Conservation (phyloP, 768 basidiomycete species). For the Tulasnella sp. region DNA sequence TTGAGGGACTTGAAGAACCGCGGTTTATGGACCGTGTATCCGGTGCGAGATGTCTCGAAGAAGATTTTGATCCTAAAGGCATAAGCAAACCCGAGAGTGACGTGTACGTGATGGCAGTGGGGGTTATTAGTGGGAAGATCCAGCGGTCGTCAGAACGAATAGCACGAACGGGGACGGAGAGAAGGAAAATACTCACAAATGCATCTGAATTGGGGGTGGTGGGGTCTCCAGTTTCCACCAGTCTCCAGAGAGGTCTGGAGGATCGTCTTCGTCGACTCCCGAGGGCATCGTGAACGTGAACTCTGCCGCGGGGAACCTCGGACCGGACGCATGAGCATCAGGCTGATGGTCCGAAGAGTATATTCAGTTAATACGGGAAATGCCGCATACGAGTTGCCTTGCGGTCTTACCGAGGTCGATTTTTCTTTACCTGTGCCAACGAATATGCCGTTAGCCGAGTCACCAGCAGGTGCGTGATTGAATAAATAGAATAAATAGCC, state of each 20-base stretch:
- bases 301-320: slow-evolving; percentile 3
- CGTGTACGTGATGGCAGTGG: not conserved
- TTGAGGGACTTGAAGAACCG: slow-evolving; percentile 19
- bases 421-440: slow-evolving; percentile 8
- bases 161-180: not conserved
- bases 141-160: not conserved
- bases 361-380: not conserved
- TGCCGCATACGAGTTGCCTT: not conserved
- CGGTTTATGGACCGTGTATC: slow-evolving; percentile 6
- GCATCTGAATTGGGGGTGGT: slow-evolving; percentile 3
- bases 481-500: not conserved
- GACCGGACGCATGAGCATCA: not conserved
- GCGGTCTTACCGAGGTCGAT: not conserved
- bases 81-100: not conserved
- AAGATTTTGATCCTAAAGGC: slow-evolving; percentile 12
- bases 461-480: not conserved
- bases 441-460: not conserved
- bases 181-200: slow-evolving; percentile 7
- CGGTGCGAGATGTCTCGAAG: slow-evolving; percentile 11
- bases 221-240: slow-evolving; percentile 12
- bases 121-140: not conserved
- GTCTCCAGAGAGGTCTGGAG: slow-evolving; percentile 14
- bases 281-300: not conserved
- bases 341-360: not conserved
- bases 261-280: not conserved